Evolutionary conservation across 78 protist genomes (phyloP), one percentile per base, ranked within the genome.

Genomic region (Isochrysis galbana): DNA sequence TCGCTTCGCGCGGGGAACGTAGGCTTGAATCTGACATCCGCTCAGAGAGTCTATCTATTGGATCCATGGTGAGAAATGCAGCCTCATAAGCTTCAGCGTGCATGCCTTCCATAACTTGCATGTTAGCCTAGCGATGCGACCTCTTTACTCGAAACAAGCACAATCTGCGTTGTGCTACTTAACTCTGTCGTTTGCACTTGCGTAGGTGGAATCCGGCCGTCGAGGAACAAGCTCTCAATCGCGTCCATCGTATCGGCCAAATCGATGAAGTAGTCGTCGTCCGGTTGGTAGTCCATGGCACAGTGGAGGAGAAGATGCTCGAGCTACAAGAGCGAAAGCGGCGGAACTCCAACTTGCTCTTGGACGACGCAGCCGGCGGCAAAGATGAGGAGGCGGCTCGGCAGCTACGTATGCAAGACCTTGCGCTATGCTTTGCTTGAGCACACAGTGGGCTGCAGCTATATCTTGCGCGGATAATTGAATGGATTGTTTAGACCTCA

Each of bases 191-290:
- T n/a, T n/a, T n/a, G n/a, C n/a, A n/a, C n/a, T 94, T 42, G 99
- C 87, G 94, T 38, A 99, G 98, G 84, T 98, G 99, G 99, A 99
- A 99, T 94, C 99, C 99, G 67, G 96, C 97, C 0, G 93, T 93
- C 78, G 97, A 97, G 44, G 96, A 84, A 80, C 93, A 97, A 93
- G 99, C 99, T 17, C 96, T 96, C 97, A 99, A 97, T 89, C 95
- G 99, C 17, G 95, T 96, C 19, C 99, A 99, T 91, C 93, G 99
- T 22, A 89, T 99, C 19, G 99, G 99, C 98, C 89, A 84, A 67
- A 17, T 42, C 26, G 46, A 38, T 17, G 41, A 41, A 10, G 89
- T 84, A 42, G 19, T 41, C 42, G 69, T 98, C 23, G 95, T 96
- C 91, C 88, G 98, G 38, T 89, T 98, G 47, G 91, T 98, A 70